Evolutionary conservation across 2,329 filamentous ascomycete species (phyloP), one percentile per base, ranked within the genome.

Genomic region (Curvularia spicifera): DNA sequence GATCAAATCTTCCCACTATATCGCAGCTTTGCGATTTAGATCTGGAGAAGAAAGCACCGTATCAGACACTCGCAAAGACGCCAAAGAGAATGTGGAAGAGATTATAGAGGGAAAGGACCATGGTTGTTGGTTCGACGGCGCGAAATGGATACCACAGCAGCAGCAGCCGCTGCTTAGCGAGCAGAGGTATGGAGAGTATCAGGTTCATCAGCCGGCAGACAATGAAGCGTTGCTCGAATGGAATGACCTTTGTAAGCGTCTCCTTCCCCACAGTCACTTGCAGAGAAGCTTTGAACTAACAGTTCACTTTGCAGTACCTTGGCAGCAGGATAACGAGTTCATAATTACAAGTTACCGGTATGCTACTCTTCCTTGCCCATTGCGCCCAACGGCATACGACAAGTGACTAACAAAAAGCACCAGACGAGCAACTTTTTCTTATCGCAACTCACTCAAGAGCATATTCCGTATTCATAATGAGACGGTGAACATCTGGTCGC

Each of bases 261-360:
- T 37, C 15, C 24, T n/a, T 15, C 22, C 28, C 3, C 12, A 8
- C 12, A 22, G 33, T 35, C 33, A 15, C 42, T 15, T 4, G 6
- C 33, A 7, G 33, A 10, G 13, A 26, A 8, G 15, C 18, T 18
- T n/a, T 9, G 4, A n/a, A 44, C 24, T 44, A 44, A 44, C 8
- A n/a, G 13, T 28, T 18, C 10, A n/a, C 13, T 15, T 24, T 46
- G 29, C 12, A 54, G 53, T 50, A n/a, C 43, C 26, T 18, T 59
- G 51, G 57, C 57, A 57, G 44, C 53, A 28, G 26, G 57, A 59
- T 24, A 59, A 59, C 39, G 57, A 59, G 24, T 59, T 52, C 20
- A 57, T 59, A 48, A 29, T 52, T 20, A 48, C 29, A 40, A 26
- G 35, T 10, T 35, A 59, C 10, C 57, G 48, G 56, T 58, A 33